These are phyloP conservation scores for Pharus latifolius DNA, from an alignment of 176 grass and related monocot species.

Conservation along the genomic window DNA sequence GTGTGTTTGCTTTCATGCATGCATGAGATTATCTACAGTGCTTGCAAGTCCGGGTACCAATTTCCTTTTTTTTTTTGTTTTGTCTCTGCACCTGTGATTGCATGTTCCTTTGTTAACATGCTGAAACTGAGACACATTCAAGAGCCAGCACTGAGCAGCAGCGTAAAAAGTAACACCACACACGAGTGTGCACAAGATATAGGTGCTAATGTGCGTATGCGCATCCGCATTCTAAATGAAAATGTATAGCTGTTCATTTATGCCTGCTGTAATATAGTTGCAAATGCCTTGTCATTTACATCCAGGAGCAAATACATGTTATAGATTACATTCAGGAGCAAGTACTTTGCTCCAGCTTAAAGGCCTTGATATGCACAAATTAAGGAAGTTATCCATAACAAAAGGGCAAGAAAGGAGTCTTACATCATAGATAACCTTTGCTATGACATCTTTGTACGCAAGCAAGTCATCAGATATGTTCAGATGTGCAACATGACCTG, in stretches of 20 bases:
- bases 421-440: conserved; percentile 98
- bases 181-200: neutral
- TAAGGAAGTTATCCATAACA: neutral
- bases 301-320: neutral
- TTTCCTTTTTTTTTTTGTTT: neutral
- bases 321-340: neutral
- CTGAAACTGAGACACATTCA: neutral
- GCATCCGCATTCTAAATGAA: neutral
- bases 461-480: conserved; percentile 81
- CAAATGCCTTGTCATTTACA: neutral
- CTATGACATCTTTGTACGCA: conserved; percentile 76
- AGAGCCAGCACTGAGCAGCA: neutral
- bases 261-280: neutral
- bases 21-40: neutral
- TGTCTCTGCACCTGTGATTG: neutral
- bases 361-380: neutral
- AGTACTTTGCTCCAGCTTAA: neutral
- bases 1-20: neutral
- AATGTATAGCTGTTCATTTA: neutral
- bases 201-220: neutral
- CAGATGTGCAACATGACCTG: conserved; percentile 99
- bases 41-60: neutral
- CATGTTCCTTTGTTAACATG: neutral
- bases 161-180: neutral
- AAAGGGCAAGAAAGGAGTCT: neutral